Evolutionary conservation across 805 yeast genomes (phyloP), one percentile per base, ranked within the genome.

Genomic region (Suhomyces sp.): DNA sequence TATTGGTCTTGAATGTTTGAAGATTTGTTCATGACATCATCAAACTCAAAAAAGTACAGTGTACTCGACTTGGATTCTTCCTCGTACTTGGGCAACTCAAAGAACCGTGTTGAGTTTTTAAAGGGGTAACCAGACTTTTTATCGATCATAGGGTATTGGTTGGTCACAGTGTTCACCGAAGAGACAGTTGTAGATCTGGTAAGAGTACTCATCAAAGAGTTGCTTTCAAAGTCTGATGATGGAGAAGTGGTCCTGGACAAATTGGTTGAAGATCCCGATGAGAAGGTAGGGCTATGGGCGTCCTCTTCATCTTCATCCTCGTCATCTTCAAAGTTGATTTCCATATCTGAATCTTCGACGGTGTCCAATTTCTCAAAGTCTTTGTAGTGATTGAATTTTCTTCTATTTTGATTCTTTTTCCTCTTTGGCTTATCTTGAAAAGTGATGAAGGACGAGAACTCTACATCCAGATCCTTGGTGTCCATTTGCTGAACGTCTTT

Each of bases 181-280:
- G 65, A 57, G 4, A 65, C 68, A 3, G 72, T 66, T 17, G 72
- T 68, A 9, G 70, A 63, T 34, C 72, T 43, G 0, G 72, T 68
- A 33, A 66, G 52, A 7, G 65, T 47, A 13, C 62, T 47, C 72
- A 66, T 67, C 32, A 67, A 51, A 32, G 63, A 57, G 38, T 62
- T 55, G 9, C 52, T 47, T 35, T 60, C 68, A 16, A 49, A 51
- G 36, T 53, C 53, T 4, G 54, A 54, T 10, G 56, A 49, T 3
- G 72, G 71, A 10, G 70, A 63, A 4, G 65, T 58, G 21, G 68
- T 63, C 27, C 71, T 51, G 15, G 68, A 61, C 19, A 67, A 53
- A 18, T 46, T 45, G n/a, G 53, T 42, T 14, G 57, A 51, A 8
- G 57, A 50, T n/a, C n/a, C n/a, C 12, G 17, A 5, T 6, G 33